Evolutionary conservation across 192 early-diverging fungal genomes (phyloP).

Genomic region (Podila clonocystis): DNA sequence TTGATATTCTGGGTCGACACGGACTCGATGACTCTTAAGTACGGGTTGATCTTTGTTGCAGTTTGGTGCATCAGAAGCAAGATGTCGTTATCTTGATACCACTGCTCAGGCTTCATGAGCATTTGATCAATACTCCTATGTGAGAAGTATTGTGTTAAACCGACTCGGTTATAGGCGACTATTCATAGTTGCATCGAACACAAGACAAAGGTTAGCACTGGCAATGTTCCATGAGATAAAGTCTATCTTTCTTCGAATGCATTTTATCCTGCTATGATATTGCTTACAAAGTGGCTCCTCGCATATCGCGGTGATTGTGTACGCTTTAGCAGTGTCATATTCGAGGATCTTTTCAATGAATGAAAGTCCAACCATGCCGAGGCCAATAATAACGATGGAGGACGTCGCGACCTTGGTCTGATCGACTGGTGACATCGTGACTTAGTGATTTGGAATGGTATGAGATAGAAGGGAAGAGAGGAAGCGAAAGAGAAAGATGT

Average conservation of each 20-base stretch:
- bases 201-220: background rate
- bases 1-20: constrained; percentile 14
- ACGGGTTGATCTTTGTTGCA: constrained; percentile 54
- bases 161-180: constrained; percentile 74
- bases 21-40: constrained; percentile 49
- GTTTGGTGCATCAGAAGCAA: constrained; percentile 46
- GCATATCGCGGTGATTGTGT: constrained; percentile 60
- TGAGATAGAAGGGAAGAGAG: background rate
- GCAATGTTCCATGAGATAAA: background rate
- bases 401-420: background rate
- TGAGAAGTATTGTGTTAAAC: constrained; percentile 69
- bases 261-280: background rate
- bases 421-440: constrained; percentile 4
- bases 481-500: background rate
- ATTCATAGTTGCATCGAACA: background rate
- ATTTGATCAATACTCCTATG: constrained; percentile 57
- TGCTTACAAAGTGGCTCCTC: constrained; percentile 60
- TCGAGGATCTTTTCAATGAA: constrained; percentile 72
- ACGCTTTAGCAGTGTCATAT: constrained; percentile 59
- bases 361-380: constrained; percentile 75
- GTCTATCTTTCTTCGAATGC: background rate
- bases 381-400: constrained; percentile 66
- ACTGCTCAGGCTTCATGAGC: constrained; percentile 54
- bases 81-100: constrained; percentile 66
- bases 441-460: background rate